Evolutionary conservation across 306 rosid species (phyloP).

Genomic region (Pyrus betulifolia): DNA sequence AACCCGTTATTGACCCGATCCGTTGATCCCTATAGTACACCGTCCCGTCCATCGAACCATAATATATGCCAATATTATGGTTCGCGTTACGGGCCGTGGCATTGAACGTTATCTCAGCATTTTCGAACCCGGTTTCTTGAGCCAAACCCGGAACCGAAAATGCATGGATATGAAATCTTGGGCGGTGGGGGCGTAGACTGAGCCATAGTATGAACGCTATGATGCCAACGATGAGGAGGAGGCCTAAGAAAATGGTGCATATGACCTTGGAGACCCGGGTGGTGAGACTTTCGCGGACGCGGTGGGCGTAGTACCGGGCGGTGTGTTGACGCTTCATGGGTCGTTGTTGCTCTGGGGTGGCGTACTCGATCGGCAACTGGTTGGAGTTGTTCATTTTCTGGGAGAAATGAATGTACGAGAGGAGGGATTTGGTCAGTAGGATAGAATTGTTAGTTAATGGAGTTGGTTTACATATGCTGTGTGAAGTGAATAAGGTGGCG

Average conservation of each 20-base stretch:
- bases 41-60: slow-evolving; percentile 47
- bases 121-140: slow-evolving; percentile 36
- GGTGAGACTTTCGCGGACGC: slow-evolving; percentile 76
- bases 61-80: slow-evolving; percentile 51
- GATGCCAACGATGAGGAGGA: slow-evolving; percentile 50
- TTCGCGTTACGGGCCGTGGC: slow-evolving; percentile 69
- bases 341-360: slow-evolving; percentile 8
- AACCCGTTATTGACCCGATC: slow-evolving; percentile 43
- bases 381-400: slow-evolving; percentile 24
- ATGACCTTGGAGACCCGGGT: slow-evolving; percentile 57
- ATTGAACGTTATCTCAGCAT: slow-evolving; percentile 36
- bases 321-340: slow-evolving; percentile 55
- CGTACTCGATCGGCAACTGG: slow-evolving; percentile 31
- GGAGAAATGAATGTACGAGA: neutral
- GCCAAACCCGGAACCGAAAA: slow-evolving; percentile 52
- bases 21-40: slow-evolving; percentile 49
- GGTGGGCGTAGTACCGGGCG: slow-evolving; percentile 50
- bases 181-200: slow-evolving; percentile 86
- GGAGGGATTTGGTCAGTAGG: slow-evolving; percentile 3
- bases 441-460: neutral
- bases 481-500: slow-evolving; percentile 24
- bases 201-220: slow-evolving; percentile 66
- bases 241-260: slow-evolving; percentile 54
- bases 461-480: neutral
- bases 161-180: slow-evolving; percentile 55